These are phyloP conservation scores for Wickerhamomyces sp. DNA, from an alignment of 1,139 yeast species.

Conservation along the genomic window DNA sequence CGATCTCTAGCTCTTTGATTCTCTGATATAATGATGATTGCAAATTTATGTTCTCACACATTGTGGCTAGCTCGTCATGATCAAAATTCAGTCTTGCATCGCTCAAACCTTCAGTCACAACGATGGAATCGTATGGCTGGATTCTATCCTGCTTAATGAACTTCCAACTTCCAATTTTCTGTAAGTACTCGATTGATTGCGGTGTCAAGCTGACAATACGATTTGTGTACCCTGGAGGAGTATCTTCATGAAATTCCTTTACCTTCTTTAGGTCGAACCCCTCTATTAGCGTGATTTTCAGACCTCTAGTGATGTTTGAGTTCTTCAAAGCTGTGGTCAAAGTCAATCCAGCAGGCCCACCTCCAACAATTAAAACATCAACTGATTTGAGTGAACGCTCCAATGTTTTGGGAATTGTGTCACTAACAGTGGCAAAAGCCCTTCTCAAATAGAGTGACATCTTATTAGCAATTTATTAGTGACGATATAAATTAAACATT, in stretches of 20 bases:
- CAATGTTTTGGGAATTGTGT: constrained; percentile 4
- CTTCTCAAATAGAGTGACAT: constrained; percentile 25
- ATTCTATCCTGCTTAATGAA: constrained; percentile 64
- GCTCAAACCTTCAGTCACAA: constrained; percentile 82
- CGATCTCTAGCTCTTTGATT: constrained; percentile 41
- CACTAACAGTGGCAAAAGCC: constrained; percentile 26
- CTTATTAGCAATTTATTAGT: too few relatives aligned
- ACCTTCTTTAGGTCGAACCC: constrained; percentile 57
- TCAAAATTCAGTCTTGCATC: constrained; percentile 72
- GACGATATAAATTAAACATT: too few relatives aligned
- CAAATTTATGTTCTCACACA: constrained; percentile 84
- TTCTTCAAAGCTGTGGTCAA: constrained; percentile 72
- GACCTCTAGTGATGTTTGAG: constrained; percentile 55
- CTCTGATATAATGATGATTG: constrained; percentile 64
- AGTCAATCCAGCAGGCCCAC: constrained; percentile 96
- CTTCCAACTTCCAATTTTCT: constrained; percentile 73
- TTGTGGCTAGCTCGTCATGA: constrained; percentile 61
- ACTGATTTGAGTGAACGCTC: constrained; percentile 13
- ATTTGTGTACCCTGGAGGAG: constrained; percentile 65
- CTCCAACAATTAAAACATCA: constrained; percentile 90
- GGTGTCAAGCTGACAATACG: constrained; percentile 88
- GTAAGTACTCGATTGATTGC: constrained; percentile 61
- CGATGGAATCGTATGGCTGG: constrained; percentile 74
- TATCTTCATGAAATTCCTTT: constrained; percentile 44
- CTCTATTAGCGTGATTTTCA: constrained; percentile 70